Evolutionary conservation across 2,329 filamentous ascomycete species (phyloP).

Genomic region (Mycosphaerella arachidis): DNA sequence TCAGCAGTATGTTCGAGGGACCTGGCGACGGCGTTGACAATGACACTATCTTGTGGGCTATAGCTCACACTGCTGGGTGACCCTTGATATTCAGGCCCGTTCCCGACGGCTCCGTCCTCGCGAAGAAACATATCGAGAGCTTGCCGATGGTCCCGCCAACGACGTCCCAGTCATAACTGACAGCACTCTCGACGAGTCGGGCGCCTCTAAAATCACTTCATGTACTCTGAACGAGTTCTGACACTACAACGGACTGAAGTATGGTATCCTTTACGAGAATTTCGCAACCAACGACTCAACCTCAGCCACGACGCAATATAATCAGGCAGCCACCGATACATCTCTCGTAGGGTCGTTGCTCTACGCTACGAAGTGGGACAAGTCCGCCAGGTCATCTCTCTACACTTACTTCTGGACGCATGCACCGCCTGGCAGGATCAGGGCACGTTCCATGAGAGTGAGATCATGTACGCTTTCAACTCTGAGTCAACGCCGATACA

Average conservation of each 20-base stretch:
- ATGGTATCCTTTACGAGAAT: slow-evolving; percentile 1
- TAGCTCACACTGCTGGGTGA: not conserved
- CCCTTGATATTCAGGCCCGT: slow-evolving; percentile 9
- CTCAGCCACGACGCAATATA: slow-evolving; percentile 1
- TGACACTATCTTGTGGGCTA: slow-evolving; percentile 8
- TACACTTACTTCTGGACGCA: slow-evolving; percentile 9
- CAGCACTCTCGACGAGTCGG: slow-evolving; percentile 8
- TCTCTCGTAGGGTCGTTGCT: slow-evolving; percentile 7
- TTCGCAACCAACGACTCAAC: slow-evolving; percentile 2
- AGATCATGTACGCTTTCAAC: slow-evolving; percentile 10
- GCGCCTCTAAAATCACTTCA: slow-evolving; percentile 1
- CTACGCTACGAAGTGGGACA: slow-evolving; percentile 4
- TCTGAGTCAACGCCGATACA: slow-evolving; percentile 6
- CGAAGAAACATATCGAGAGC: slow-evolving; percentile 8
- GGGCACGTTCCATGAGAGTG: slow-evolving; percentile 2
- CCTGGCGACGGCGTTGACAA: slow-evolving; percentile 3
- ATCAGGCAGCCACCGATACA: slow-evolving; percentile 1
- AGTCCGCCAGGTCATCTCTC: slow-evolving; percentile 5
- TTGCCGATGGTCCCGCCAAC: slow-evolving; percentile 6
- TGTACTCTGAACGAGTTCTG: slow-evolving; percentile 3
- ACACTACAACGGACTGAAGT: slow-evolving; percentile 6
- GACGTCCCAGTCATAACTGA: slow-evolving; percentile 7
- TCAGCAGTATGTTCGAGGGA: not conserved
- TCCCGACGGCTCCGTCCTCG: slow-evolving; percentile 4
- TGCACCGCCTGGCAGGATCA: slow-evolving; percentile 6